These are phyloP conservation scores for Candida pseudoviswanathii DNA, from an alignment of 1,139 yeast species.

Conservation along the genomic window DNA sequence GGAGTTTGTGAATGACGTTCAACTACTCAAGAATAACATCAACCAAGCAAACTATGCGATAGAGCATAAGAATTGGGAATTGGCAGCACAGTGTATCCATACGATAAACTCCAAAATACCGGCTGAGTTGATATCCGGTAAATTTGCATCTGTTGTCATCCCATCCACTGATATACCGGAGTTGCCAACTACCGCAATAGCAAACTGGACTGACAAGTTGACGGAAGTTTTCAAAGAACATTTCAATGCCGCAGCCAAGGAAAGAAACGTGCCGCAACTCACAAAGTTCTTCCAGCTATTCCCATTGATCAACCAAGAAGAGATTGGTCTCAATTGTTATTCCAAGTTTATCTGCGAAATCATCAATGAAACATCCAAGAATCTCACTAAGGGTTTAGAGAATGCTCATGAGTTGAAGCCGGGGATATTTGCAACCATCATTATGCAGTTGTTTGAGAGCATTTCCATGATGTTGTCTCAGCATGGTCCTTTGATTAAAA, in stretches of 20 bases:
- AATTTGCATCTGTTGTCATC: conserved; percentile 79
- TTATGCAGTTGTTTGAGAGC: conserved; percentile 79
- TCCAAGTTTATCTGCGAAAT: conserved; percentile 85
- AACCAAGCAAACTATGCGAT: conserved; percentile 71
- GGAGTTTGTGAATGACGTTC: conserved; percentile 65
- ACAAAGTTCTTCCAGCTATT: conserved; percentile 83
- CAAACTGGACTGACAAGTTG: conserved; percentile 60
- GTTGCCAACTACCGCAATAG: conserved; percentile 60
- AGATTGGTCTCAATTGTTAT: conserved; percentile 76
- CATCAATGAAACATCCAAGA: conserved; percentile 76
- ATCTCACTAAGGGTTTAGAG: conserved; percentile 47
- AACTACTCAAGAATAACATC: conserved; percentile 62
- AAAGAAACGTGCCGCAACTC: conserved; percentile 65
- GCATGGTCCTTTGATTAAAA: conserved; percentile 77
- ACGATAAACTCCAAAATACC: conserved; percentile 57
- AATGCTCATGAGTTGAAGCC: conserved; percentile 35
- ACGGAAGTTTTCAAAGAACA: conserved; percentile 58
- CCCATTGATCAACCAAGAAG: conserved; percentile 78
- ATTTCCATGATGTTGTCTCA: conserved; percentile 84
- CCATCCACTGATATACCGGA: conserved; percentile 93
- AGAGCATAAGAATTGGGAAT: conserved; percentile 66
- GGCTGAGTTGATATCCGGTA: conserved; percentile 53
- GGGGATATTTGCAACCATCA: conserved; percentile 65
- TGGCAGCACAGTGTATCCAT: conserved; percentile 67
- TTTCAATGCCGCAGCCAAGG: conserved; percentile 70